Base-by-base conservation (phyloP, 164 flowering plant genomes). In the Protea cynaroides region DNA sequence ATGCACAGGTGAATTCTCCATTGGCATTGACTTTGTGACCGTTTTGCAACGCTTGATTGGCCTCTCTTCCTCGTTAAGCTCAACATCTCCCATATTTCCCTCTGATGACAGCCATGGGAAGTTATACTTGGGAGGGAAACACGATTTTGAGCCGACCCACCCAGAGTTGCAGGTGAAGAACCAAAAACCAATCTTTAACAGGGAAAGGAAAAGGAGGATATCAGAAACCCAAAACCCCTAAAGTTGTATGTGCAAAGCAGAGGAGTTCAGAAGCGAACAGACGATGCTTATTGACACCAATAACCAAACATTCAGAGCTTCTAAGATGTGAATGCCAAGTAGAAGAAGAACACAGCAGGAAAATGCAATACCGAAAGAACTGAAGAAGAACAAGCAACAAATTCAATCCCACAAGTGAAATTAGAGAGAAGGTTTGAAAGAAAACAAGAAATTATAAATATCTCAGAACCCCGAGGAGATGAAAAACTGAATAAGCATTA, bases 1-100 rank as follows among this genome's bases (percentile, higher is more conserved):
- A 62, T 40, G 23, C 0, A 56, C 56, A 0, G 56, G 61, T 5
- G 69, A 63, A 46, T 61, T 52, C 54, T 79, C 86, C 88, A 80
- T 82, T 7, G 64, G 56, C 56, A 51, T 59, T 37, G 61, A 29
- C 44, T 51, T 13, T 51, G 38, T 34, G 51, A 19, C n/a, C 54
- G 55, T 56, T 50, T 63, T 47, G 23, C 54, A 59, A 43, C 47
- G 52, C 56, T 55, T 64, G n/a, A 40, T 29, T 17, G 60, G 38
- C 29, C 56, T 58, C 38, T 47, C 65, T 44, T 25, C 14, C 34
- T 21, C 55, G 19, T 36, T 58, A 23, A 43, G 17, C 13, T 36
- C 54, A 11, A 29, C 29, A 43, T 49, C 25, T 51, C 25, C 24
- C 58, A 64, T 19, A 23, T 54, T 21, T 37, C 44, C 60, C 22